A percentile compares a stretch with the other conserved stretches of the same genome.
phyloP scores from a whole-genome alignment of 768 basidiomycete genomes.

The Mycena sanguinolenta region DNA sequence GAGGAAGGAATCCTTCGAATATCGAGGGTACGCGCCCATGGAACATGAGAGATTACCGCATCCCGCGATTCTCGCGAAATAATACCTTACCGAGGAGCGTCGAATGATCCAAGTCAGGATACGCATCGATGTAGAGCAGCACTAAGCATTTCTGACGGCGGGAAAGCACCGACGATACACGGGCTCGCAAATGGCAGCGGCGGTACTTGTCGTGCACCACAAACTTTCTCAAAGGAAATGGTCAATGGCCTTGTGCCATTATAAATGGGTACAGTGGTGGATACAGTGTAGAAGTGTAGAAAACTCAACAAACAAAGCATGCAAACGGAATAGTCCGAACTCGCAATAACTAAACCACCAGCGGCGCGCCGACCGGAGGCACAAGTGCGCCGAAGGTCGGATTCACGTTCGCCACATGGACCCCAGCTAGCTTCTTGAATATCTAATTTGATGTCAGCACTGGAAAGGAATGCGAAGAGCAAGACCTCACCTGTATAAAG shows the following conservation, averaged over 20 bases:
- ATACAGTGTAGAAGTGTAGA: conserved; percentile 34
- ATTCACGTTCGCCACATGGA: conserved; percentile 16
- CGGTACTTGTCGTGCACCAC: no score
- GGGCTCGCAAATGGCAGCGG: no score
- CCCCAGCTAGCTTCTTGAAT: conserved; percentile 47
- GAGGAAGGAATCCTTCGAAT: no score
- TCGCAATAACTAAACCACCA: conserved; percentile 15
- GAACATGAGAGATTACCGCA: background rate
- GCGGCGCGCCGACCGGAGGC: conserved; percentile 50
- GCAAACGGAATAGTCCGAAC: background rate
- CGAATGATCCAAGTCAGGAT: background rate
- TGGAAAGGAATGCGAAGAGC: background rate
- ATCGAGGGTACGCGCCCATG: no score
- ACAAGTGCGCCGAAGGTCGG: conserved; percentile 42
- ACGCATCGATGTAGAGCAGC: no score
- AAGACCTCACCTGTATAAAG: conserved; percentile 69
- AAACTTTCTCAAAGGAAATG: background rate
- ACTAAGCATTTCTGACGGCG: no score
- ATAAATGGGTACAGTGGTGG: conserved; percentile 33
- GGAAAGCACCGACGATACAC: no score
- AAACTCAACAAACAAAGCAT: conserved; percentile 6
- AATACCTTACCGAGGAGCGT: background rate
- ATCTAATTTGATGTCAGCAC: conserved; percentile 44
- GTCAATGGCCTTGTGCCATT: background rate
- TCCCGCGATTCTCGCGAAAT: background rate